Conservation (phyloP, 352 stramenopile genomes). For the Globisporangium mamillatum region DNA sequence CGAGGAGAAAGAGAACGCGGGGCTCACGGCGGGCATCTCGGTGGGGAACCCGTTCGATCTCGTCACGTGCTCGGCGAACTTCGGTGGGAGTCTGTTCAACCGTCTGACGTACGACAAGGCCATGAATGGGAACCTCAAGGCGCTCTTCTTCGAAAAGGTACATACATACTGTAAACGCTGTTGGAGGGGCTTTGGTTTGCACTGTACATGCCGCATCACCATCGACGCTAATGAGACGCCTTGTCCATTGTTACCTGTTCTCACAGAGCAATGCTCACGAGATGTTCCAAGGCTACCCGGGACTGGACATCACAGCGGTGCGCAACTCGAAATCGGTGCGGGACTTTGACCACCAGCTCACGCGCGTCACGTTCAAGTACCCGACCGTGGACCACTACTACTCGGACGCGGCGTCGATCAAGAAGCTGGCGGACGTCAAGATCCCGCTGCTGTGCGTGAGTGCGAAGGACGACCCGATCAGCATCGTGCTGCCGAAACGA, state of each 20-base stretch:
- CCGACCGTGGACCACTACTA: conserved; percentile 62
- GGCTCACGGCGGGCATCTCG: conserved; percentile 53
- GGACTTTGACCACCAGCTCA: conserved; percentile 68
- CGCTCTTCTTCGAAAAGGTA: conserved; percentile 48
- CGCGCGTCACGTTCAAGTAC: conserved; percentile 54
- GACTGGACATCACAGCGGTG: conserved; percentile 31
- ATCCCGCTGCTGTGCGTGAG: conserved; percentile 68
- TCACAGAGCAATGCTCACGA: conserved; percentile 56
- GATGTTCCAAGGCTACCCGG: conserved; percentile 42
- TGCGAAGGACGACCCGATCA: conserved; percentile 63
- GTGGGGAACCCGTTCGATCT: conserved; percentile 78
- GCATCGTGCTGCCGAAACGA: conserved; percentile 24
- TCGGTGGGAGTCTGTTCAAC: conserved; percentile 49
- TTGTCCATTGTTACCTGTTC: too few relatives aligned
- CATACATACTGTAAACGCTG: too few relatives aligned
- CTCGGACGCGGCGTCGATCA: conserved; percentile 43
- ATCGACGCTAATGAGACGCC: too few relatives aligned
- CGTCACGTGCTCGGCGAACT: conserved; percentile 44
- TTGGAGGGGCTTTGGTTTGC: too few relatives aligned
- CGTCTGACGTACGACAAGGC: conserved; percentile 54
- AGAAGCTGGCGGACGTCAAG: conserved; percentile 29
- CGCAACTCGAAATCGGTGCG: too few relatives aligned
- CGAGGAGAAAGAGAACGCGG: conserved; percentile 42
- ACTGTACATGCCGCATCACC: too few relatives aligned
- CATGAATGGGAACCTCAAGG: too few relatives aligned